Evolutionary conservation across 2,329 filamentous ascomycete species (phyloP), one percentile per base, ranked within the genome.

Genomic region (Ophiostoma angusticollis): DNA sequence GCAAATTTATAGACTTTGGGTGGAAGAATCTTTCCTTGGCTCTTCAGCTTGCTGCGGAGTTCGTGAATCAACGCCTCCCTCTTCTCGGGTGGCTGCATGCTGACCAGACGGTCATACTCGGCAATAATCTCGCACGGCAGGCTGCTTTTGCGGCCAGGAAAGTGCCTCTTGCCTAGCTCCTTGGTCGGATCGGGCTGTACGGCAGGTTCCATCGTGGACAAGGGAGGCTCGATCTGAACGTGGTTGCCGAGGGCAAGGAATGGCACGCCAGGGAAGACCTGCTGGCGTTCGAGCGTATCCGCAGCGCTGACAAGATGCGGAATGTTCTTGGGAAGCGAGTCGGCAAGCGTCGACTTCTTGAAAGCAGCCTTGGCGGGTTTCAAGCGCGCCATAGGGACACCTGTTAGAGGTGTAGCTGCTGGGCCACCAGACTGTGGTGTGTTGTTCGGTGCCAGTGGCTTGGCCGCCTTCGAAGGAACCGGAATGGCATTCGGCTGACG

Each of bases 1-100:
- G 40, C 43, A 28, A 49, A 48, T 30, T 48, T 47, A 30, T 49
- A 49, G 14, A 48, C 44, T 30, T 48, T 49, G 14, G 47, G 44
- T 1, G 41, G 46, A 23, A 49, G 24, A n/a, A 44, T 45, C 25
- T 49, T 49, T 9, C 41, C 43, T 16, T 41, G 37, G 13, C 28
- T 39, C 35, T 45, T 45, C 16, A 49, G 42, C 37, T 46, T 41
- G 35, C 34, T 44, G 22, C 44, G 43, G 18, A 49, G 37, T 30
- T 47, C 46, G 3, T 19, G 32, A 11, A 49, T 35, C 31, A 48
- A 27, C 0, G 31, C 41, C 11, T 47, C 47, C 24, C 44, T 47
- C 23, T 39, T 39, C 19, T 45, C 45, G 1, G 40, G 36, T 11
- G 40, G 38, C 27, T 45, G 41, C 1, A 31, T 9, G 30, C 37